Evolutionary conservation across 2,329 filamentous ascomycete genomes (phyloP).

Genomic region (Pseudogymnoascus sp.): DNA sequence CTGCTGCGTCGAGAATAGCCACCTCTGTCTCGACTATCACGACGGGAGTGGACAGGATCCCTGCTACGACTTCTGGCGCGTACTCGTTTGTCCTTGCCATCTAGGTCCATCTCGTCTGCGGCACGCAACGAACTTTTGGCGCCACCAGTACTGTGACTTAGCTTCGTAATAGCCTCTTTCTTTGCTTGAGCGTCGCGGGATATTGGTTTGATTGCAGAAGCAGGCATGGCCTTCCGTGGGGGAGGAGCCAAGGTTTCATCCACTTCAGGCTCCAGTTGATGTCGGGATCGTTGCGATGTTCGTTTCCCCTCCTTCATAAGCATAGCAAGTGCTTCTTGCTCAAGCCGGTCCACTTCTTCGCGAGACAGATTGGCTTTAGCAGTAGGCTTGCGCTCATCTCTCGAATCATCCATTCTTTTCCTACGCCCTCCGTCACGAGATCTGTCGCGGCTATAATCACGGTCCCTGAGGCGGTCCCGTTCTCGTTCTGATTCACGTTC

Average conservation of each 20-base stretch:
- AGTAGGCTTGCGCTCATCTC: conserved; percentile 1
- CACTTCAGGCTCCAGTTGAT: conserved; percentile 27
- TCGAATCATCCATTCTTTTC: conserved; percentile 4
- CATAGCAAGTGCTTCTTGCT: conserved; percentile 27
- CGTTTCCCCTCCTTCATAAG: conserved; percentile 27
- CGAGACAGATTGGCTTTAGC: conserved; percentile 23
- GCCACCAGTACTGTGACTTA: not conserved
- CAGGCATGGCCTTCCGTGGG: conserved; percentile 25
- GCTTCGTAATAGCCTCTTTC: not conserved
- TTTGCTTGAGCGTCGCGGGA: conserved; percentile 22
- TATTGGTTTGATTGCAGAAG: conserved; percentile 28
- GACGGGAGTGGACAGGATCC: conserved; percentile 18
- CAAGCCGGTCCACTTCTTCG: conserved; percentile 26
- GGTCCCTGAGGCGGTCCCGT: conserved; percentile 20
- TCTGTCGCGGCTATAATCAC: conserved; percentile 14
- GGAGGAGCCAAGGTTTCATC: conserved; percentile 27
- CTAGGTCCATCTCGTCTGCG: not conserved
- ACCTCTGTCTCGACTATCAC: conserved; percentile 16
- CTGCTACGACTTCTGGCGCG: conserved; percentile 19
- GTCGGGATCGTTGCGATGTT: conserved; percentile 23
- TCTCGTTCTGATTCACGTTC: conserved; percentile 19
- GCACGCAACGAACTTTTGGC: not conserved
- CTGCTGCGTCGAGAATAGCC: conserved; percentile 13
- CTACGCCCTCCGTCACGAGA: conserved; percentile 10
- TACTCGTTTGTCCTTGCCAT: not conserved